Conservation (phyloP, 2,329 filamentous ascomycete genomes). For the Lasiodiplodia sp. region DNA sequence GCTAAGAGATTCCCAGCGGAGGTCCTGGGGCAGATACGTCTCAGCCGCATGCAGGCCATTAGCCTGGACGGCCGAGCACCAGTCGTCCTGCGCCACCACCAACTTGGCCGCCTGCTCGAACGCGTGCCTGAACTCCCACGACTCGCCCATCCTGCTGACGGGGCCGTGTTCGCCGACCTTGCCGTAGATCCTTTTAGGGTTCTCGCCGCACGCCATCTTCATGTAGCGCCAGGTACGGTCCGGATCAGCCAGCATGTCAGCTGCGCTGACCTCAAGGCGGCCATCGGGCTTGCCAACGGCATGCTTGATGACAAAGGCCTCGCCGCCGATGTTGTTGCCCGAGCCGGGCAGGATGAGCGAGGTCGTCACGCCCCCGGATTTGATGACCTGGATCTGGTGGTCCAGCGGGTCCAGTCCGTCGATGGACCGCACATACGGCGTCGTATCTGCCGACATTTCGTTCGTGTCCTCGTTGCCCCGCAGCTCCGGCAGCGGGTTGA, state of each 20-base stretch:
- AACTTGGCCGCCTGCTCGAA: constrained; percentile 68
- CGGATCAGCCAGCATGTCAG: constrained; percentile 71
- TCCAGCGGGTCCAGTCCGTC: constrained; percentile 71
- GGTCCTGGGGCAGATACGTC: constrained; percentile 67
- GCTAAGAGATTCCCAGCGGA: constrained; percentile 68
- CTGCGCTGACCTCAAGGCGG: constrained; percentile 67
- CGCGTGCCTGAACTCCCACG: constrained; percentile 72
- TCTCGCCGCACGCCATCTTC: constrained; percentile 80
- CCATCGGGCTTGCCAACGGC: constrained; percentile 67
- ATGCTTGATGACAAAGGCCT: constrained; percentile 74
- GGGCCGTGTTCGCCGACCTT: constrained; percentile 61
- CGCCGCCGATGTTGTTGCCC: constrained; percentile 76
- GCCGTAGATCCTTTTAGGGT: constrained; percentile 69
- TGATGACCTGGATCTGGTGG: constrained; percentile 72
- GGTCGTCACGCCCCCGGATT: constrained; percentile 75
- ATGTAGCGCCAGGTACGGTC: constrained; percentile 73
- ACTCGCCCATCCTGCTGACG: constrained; percentile 70
- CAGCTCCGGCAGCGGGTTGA: constrained; percentile 64
- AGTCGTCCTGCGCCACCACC: constrained; percentile 70
- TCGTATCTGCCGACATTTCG: constrained; percentile 69
- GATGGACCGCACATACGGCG: constrained; percentile 71
- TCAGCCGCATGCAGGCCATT: constrained; percentile 60
- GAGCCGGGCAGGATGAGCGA: constrained; percentile 72
- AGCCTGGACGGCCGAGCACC: constrained; percentile 66
- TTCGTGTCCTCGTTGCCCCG: constrained; percentile 66